These are phyloP conservation scores for Kazachstania psychrophila DNA, from an alignment of 805 yeast species.

Conservation along the genomic window DNA sequence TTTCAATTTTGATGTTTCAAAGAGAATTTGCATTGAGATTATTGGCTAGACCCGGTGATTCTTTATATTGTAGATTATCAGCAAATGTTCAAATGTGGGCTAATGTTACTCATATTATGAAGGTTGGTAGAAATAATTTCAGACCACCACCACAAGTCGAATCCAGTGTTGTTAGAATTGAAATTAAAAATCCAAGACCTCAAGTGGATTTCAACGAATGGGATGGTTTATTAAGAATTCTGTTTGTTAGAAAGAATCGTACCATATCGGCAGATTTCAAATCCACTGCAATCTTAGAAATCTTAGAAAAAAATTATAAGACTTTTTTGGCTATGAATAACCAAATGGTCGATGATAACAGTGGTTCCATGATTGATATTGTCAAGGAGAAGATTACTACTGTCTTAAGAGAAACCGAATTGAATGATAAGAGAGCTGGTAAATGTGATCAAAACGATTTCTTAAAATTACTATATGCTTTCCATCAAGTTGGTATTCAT, in stretches of 20 bases:
- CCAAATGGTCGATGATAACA: constrained; percentile 35
- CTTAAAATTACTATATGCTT: constrained; percentile 74
- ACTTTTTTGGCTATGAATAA: constrained; percentile 53
- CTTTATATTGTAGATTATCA: constrained; percentile 81
- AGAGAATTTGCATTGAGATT: constrained; percentile 91
- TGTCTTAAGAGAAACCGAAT: constrained; percentile 72
- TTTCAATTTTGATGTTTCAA: constrained; percentile 93
- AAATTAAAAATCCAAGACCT: constrained; percentile 90
- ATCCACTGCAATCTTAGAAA: constrained; percentile 65
- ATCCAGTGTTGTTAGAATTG: constrained; percentile 89
- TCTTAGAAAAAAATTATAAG: constrained; percentile 81
- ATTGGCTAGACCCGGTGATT: constrained; percentile 94
- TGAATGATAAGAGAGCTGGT: constrained; percentile 80
- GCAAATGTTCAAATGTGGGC: constrained; percentile 99
- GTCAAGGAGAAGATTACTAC: constrained; percentile 63
- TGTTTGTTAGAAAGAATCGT: constrained; percentile 87
- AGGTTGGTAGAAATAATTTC: constrained; percentile 93
- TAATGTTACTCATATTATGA: constrained; percentile 96
- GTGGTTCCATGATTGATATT: constrained; percentile 32
- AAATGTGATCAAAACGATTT: constrained; percentile 95
- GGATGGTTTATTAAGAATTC: constrained; percentile 90
- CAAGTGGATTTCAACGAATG: constrained; percentile 87
- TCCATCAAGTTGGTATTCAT: constrained; percentile 95
- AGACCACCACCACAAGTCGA: constrained; percentile 98
- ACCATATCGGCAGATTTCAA: constrained; percentile 90